Base-by-base conservation (phyloP, 805 yeast genomes). In the Ogataea ramenticola region DNA sequence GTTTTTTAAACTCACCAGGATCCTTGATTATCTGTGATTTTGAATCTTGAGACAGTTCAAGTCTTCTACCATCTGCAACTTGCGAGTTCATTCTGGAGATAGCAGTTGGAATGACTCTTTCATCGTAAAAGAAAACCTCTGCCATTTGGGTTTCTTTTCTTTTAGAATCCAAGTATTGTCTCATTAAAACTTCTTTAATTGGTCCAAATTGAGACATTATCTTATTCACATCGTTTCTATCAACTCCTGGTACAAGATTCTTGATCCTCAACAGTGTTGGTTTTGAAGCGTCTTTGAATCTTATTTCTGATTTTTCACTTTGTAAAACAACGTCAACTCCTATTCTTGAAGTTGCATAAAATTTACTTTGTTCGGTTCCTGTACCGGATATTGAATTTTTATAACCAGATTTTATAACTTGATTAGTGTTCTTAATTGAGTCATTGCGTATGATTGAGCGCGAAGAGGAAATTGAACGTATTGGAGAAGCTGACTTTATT, bases 31-130 rank as follows among this genome's bases (percentile, higher is more conserved):
- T 49, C 11, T 41, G 37, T 21, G 56, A 47, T 24, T 50, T 54
- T 3, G 57, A 47, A 3, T 56, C 55, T 15, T 70, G 57, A 19
- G 53, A 56, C 1, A 66, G 71, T 35, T 55, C 54, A 10, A 74
- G 47, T 2, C 60, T 59, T 40, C 72, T 57, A 14, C 77, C 77
- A 52, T 76, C 79, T 12, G 78, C 77, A n/a, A 61, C 46, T 1
- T 71, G 72, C 7, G 70, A 68, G 46, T 76, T 58, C 30, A 75
- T 60, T 33, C 55, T 47, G 17, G 49, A 47, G 16, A 55, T 54
- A 0, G 71, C 71, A 3, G 42, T 46, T 12, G 55, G 51, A 24
- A 74, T 53, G 14, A 51, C 52, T 0, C 51, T 50, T 2, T 64
- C 58, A 26, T 62, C 53, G 2, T 45, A 45, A 44, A 68, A 58